Percentiles rank a stretch among this genome's conserved stretches.
phyloP scores from a whole-genome alignment of 768 basidiomycete genomes.

The Panaeolus papilionaceus region DNA sequence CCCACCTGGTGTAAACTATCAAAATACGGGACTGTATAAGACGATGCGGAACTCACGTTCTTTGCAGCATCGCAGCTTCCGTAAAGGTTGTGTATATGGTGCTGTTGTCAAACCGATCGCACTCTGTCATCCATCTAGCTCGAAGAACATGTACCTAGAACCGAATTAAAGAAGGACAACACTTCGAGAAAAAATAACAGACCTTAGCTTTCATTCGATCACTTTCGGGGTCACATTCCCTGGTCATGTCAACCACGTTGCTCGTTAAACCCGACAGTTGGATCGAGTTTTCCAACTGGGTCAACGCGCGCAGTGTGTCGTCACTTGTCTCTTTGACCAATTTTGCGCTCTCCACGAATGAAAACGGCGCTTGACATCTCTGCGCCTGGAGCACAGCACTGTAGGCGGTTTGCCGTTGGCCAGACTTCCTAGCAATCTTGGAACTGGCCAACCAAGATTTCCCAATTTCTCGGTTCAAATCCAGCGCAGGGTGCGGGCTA shows the following conservation, averaged over 20 bases:
- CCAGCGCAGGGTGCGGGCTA: conserved; percentile 42
- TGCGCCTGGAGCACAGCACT: conserved; percentile 93
- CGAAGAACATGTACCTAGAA: conserved; percentile 76
- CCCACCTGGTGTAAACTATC: conserved; percentile 58
- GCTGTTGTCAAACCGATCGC: conserved; percentile 76
- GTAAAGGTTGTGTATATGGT: conserved; percentile 66
- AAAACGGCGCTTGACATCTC: conserved; percentile 70
- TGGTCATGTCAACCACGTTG: conserved; percentile 62
- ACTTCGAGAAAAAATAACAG: conserved; percentile 17
- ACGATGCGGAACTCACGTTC: conserved; percentile 47
- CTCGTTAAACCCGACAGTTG: conserved; percentile 54
- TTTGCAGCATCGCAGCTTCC: conserved; percentile 53
- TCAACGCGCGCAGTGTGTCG: conserved; percentile 84
- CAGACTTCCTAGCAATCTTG: conserved; percentile 96
- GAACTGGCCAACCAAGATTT: conserved; percentile 90
- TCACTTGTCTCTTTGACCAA: conserved; percentile 74
- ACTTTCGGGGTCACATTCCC: conserved; percentile 49
- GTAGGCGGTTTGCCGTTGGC: conserved; percentile 96
- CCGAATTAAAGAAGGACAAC: conserved; percentile 16
- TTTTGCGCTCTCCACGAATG: conserved; percentile 92
- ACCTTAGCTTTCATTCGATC: conserved; percentile 78
- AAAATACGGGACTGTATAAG: not conserved
- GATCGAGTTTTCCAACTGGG: conserved; percentile 83
- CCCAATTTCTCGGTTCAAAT: conserved; percentile 68
- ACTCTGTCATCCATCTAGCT: conserved; percentile 93